Evolutionary conservation across 345 rosid species (phyloP).

Genomic region (Linum usitatissimum): DNA sequence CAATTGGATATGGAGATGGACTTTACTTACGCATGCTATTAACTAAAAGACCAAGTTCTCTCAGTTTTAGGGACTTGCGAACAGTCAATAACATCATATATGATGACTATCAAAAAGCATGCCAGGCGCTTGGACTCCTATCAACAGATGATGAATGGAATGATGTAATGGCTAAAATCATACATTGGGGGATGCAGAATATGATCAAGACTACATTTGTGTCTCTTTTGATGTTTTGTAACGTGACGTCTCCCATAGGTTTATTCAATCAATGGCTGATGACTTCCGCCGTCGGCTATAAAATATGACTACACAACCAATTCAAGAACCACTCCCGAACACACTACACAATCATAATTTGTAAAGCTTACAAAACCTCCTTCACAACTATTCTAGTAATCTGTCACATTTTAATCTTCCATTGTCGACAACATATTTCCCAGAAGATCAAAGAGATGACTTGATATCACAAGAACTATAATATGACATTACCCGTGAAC

Average conservation of each 20-base stretch:
- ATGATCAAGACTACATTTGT: not conserved
- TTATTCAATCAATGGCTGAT: not conserved
- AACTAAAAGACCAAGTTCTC: not conserved
- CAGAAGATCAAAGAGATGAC: not conserved
- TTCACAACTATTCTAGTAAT: no score
- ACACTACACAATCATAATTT: no score
- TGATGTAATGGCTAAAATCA: not conserved
- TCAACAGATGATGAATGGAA: not conserved
- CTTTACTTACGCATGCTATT: not conserved
- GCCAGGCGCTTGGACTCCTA: not conserved
- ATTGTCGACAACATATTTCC: no score
- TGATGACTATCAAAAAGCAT: not conserved
- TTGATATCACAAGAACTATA: not conserved
- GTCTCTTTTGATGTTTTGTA: not conserved
- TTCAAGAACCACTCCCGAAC: not conserved
- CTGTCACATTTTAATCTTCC: no score
- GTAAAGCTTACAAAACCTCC: no score
- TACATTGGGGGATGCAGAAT: not conserved
- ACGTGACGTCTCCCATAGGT: not conserved
- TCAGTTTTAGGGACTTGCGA: not conserved
- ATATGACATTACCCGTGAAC: not conserved
- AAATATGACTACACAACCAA: not conserved
- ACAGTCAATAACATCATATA: not conserved
- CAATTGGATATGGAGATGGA: not conserved
- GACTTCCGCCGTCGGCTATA: not conserved